These are phyloP conservation scores for Litchi chinensis DNA, from an alignment of 345 rosid species.

Conservation along the genomic window DNA sequence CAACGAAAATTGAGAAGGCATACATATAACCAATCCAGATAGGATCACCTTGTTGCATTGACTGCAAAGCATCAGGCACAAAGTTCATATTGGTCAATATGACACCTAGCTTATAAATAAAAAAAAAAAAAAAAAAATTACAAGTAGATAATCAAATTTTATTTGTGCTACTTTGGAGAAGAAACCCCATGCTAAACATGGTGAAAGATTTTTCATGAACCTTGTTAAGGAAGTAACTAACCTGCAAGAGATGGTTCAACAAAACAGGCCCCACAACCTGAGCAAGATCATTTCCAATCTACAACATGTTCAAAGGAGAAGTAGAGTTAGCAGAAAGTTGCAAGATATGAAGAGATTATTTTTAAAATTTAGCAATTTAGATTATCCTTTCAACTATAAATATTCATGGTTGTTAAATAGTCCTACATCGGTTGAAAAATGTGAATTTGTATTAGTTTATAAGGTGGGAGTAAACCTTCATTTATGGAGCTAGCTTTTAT, in stretches of 20 bases:
- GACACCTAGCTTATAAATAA: not conserved
- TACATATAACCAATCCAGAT: slow-evolving; percentile 86
- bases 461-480: too few species aligned
- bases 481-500: too few species aligned
- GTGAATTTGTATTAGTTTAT: too few species aligned
- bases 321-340: slow-evolving; percentile 28
- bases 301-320: slow-evolving; percentile 40
- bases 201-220: not conserved
- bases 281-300: slow-evolving; percentile 83
- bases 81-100: not conserved
- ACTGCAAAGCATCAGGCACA: slow-evolving; percentile 47
- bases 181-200: not conserved
- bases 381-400: not conserved
- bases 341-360: slow-evolving; percentile 22
- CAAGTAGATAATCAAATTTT: slow-evolving; percentile 6
- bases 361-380: slow-evolving; percentile 12
- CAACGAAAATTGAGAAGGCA: slow-evolving; percentile 79
- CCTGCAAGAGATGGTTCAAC: slow-evolving; percentile 78
- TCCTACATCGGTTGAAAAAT: too few species aligned
- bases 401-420: not conserved
- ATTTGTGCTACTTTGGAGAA: not conserved
- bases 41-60: slow-evolving; percentile 92
- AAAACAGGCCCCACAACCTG: slow-evolving; percentile 85
- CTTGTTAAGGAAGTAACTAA: slow-evolving; percentile 31
- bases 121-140: not conserved